Conservation (phyloP, 192 early-diverging fungal species). For the Coemansia sp. region DNA sequence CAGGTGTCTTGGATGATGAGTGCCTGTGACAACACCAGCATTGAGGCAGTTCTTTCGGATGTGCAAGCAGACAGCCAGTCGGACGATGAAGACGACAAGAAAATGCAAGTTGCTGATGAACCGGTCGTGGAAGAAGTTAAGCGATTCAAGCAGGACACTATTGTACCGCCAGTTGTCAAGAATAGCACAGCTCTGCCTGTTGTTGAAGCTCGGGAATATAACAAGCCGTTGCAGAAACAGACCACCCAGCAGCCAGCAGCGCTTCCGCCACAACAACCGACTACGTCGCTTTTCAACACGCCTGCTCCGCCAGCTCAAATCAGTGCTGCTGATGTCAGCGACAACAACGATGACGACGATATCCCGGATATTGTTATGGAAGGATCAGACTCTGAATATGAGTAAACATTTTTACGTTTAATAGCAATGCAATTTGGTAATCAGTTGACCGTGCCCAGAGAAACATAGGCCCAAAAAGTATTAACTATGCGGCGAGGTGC, state of each 20-base stretch:
- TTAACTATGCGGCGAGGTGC: slow-evolving; percentile 21
- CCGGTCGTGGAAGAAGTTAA: slow-evolving; percentile 3
- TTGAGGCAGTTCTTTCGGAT: slow-evolving; percentile 19
- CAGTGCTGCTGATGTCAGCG: neutral
- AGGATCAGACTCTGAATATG: slow-evolving; percentile 50
- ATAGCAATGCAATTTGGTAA: neutral
- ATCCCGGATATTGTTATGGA: slow-evolving; percentile 55
- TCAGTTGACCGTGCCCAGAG: slow-evolving; percentile 22
- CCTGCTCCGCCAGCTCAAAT: neutral
- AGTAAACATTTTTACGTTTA: slow-evolving; percentile 7
- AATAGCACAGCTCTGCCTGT: neutral
- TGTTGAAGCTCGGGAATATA: neutral
- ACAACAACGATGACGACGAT: slow-evolving; percentile 29
- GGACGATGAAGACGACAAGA: neutral
- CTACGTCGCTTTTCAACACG: neutral
- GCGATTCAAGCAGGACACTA: slow-evolving; percentile 19
- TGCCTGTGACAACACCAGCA: slow-evolving; percentile 6
- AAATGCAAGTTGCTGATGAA: neutral
- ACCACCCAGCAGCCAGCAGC: neutral
- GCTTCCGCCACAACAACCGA: neutral
- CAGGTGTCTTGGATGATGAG: slow-evolving; percentile 17
- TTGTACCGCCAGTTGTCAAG: neutral
- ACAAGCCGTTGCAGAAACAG: neutral
- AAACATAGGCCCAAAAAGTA: slow-evolving; percentile 51
- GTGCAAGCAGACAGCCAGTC: slow-evolving; percentile 3